These are phyloP conservation scores for Fusarium palustre DNA, from an alignment of 2,329 filamentous ascomycete genomes.

Conservation along the genomic window DNA sequence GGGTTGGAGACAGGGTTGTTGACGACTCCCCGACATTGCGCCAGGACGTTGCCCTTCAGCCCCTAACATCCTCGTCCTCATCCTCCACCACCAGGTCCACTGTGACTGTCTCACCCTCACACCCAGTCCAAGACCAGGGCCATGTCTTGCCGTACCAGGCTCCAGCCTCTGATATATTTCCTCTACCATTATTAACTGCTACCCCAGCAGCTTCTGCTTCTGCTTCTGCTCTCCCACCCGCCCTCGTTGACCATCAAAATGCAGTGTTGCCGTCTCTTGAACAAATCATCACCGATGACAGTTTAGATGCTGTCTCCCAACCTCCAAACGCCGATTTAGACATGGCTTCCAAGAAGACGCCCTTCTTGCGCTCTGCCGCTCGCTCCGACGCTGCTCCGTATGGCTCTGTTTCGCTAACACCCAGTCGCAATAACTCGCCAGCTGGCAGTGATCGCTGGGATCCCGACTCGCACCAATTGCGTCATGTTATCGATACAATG, in stretches of 20 bases:
- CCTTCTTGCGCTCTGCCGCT: slow-evolving; percentile 51
- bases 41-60: slow-evolving; percentile 50
- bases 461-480: slow-evolving; percentile 50
- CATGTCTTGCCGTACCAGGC: slow-evolving; percentile 45
- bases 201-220: slow-evolving; percentile 30
- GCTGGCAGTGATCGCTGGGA: slow-evolving; percentile 51
- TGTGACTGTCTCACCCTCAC: slow-evolving; percentile 46
- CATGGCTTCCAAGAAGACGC: slow-evolving; percentile 54
- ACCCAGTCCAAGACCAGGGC: slow-evolving; percentile 41
- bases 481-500: slow-evolving; percentile 51
- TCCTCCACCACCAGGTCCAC: slow-evolving; percentile 46
- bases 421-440: slow-evolving; percentile 53
- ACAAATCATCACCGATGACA: slow-evolving; percentile 20
- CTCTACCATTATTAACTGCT: slow-evolving; percentile 39
- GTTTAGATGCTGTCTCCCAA: slow-evolving; percentile 45
- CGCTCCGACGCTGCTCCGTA: slow-evolving; percentile 52
- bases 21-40: slow-evolving; percentile 45
- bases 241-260: slow-evolving; percentile 17
- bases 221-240: slow-evolving; percentile 7
- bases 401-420: slow-evolving; percentile 54
- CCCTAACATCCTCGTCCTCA: slow-evolving; percentile 46
- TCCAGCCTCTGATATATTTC: slow-evolving; percentile 43
- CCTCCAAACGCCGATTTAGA: slow-evolving; percentile 37
- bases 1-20: slow-evolving; percentile 42
- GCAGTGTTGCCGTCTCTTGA: slow-evolving; percentile 19